Evolutionary conservation across 1,284 basidiomycete species (phyloP).

Genomic region (Testicularia cyperi): DNA sequence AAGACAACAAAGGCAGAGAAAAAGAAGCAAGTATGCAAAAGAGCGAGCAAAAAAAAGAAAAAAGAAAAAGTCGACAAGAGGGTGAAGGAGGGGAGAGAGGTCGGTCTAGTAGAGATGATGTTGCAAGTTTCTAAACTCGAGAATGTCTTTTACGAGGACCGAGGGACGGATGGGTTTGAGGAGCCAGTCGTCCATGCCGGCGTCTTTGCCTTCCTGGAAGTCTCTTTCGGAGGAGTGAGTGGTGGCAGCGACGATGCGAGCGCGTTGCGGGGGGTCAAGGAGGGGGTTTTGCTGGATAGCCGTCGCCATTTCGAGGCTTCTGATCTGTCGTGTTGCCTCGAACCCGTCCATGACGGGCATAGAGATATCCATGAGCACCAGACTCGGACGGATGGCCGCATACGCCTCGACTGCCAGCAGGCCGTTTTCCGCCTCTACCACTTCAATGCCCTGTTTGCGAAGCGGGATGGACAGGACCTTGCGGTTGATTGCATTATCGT

Average conservation of each 20-base stretch:
- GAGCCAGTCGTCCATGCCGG: constrained; percentile 47
- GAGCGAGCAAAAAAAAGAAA: too few relatives aligned
- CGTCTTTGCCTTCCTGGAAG: constrained; percentile 32
- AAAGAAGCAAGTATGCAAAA: too few relatives aligned
- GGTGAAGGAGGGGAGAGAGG: too few relatives aligned
- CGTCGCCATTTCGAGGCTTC: constrained; percentile 14
- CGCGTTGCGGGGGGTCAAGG: constrained; percentile 8
- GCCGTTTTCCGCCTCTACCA: constrained; percentile 42
- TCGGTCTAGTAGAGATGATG: too few relatives aligned
- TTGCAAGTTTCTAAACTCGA: constrained; percentile 21
- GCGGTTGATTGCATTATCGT: constrained; percentile 54
- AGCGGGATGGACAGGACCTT: constrained; percentile 43
- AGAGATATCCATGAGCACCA: constrained; percentile 54
- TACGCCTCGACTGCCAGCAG: constrained; percentile 42
- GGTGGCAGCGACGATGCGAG: constrained; percentile 44
- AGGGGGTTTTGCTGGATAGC: constrained; percentile 1
- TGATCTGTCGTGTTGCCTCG: constrained; percentile 41
- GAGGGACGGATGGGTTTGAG: constrained; percentile 37
- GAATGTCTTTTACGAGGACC: constrained; percentile 26
- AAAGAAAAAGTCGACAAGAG: constrained; percentile 14
- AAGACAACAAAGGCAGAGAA: too few relatives aligned
- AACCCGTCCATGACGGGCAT: constrained; percentile 55
- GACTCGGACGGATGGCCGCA: constrained; percentile 12
- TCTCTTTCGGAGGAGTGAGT: constrained; percentile 36
- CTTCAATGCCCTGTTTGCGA: constrained; percentile 31